These are phyloP conservation scores for Nakazawaea wickerhamii DNA, from an alignment of 805 yeast genomes.

Conservation along the genomic window DNA sequence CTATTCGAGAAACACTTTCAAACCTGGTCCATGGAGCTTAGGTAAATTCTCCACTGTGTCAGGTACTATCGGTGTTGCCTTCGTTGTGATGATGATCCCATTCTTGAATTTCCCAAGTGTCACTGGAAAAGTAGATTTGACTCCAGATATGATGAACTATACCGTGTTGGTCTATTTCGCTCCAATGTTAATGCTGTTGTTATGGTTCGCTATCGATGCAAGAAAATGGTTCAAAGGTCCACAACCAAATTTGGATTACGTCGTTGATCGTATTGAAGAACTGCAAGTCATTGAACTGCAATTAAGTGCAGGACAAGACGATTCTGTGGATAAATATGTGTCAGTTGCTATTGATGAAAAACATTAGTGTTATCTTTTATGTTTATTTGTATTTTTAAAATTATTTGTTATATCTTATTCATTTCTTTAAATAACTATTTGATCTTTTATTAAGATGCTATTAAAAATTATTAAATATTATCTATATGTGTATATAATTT, in stretches of 20 bases:
- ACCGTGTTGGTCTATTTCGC: slow-evolving; percentile 58
- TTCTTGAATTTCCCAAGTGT: slow-evolving; percentile 53
- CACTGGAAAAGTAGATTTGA: slow-evolving; percentile 32
- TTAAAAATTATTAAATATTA: no score
- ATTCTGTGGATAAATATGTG: not conserved
- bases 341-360: not conserved
- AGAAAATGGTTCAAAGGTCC: slow-evolving; percentile 61
- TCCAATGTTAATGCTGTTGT: slow-evolving; percentile 44
- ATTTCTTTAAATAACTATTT: no score
- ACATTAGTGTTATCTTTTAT: not conserved
- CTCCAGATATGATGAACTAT: slow-evolving; percentile 53
- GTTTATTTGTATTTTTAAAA: not conserved
- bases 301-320: not conserved
- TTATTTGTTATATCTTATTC: not conserved
- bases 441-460: no score
- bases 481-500: no score
- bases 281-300: slow-evolving; percentile 12
- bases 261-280: slow-evolving; percentile 22
- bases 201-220: slow-evolving; percentile 49
- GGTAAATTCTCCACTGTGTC: slow-evolving; percentile 46
- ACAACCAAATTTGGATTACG: slow-evolving; percentile 40
- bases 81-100: slow-evolving; percentile 52
- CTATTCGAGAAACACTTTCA: slow-evolving; percentile 45
- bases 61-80: slow-evolving; percentile 44
- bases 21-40: slow-evolving; percentile 63